These are phyloP conservation scores for Straminergon stramineum DNA, from an alignment of 225 moss, liverwort and hornwort species.

Conservation along the genomic window DNA sequence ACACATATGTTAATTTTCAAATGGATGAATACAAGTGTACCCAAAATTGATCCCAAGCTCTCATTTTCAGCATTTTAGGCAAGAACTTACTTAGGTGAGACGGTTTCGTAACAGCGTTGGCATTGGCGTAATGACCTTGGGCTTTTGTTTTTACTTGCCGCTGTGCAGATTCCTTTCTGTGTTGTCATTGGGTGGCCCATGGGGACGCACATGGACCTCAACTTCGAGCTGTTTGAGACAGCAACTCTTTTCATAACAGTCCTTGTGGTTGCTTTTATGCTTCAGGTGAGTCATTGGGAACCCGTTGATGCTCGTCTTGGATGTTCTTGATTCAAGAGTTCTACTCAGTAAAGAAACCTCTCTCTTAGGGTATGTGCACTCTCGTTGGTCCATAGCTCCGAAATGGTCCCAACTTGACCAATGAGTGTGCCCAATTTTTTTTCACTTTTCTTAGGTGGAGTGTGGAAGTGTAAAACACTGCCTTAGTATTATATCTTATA, in stretches of 20 bases:
- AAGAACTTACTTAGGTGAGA: neutral
- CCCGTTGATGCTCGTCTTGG: neutral
- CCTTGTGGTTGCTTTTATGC: slow-evolving; percentile 65
- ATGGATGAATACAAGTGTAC: neutral
- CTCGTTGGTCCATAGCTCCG: too few relatives aligned
- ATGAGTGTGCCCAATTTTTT: neutral
- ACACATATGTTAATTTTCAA: neutral
- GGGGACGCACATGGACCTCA: slow-evolving; percentile 69
- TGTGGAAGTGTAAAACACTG: neutral
- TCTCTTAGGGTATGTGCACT: too few relatives aligned
- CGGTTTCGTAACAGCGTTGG: neutral
- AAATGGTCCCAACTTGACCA: neutral
- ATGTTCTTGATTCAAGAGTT: neutral
- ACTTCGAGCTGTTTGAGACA: slow-evolving; percentile 77
- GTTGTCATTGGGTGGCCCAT: slow-evolving; percentile 73
- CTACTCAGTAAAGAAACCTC: neutral
- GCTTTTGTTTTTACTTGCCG: neutral
- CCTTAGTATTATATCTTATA: neutral
- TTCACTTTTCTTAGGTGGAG: neutral
- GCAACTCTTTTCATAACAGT: slow-evolving; percentile 71
- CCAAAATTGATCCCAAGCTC: neutral
- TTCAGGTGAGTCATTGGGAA: slow-evolving; percentile 24
- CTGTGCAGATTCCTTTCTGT: slow-evolving; percentile 65
- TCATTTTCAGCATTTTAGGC: neutral
- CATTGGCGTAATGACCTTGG: neutral